Evolutionary conservation across 2,329 filamentous ascomycete species (phyloP), one percentile per base, ranked within the genome.

Genomic region (Paecilomyces variotii): DNA sequence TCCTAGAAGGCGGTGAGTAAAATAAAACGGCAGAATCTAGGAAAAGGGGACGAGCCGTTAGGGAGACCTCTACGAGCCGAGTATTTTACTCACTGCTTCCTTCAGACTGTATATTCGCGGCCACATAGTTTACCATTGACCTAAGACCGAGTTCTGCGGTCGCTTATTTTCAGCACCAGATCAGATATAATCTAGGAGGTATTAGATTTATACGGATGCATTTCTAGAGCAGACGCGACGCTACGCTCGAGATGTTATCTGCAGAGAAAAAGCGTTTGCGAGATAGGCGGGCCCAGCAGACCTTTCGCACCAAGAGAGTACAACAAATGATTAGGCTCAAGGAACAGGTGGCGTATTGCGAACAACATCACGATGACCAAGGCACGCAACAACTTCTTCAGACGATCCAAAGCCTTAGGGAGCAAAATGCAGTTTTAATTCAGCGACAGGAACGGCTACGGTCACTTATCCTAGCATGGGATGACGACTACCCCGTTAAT

Each of bases 201-300:
- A 39, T 12, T 6, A 3, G 35, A 39, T 39, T 30, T 6, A 19
- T n/a, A 39, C 6, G 35, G 35, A 39, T 2, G 14, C 14, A 6
- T 45, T 45, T 9, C 39, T 19, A 0, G n/a, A 45, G 39, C 19
- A 1, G 14, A 45, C 14, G n/a, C 14, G n/a, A 45, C 39, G 39
- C 19, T 10, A 51, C 34, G 10, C 34, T 24, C 6, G 3, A 54
- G 32, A 52, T 59, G 27, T 59, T 55, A n/a, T 59, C 57, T 7
- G 56, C 57, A 7, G 57, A 59, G 57, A 59, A 59, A 50, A 69
- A 70, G 19, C 64, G 68, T 19, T 58, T 67, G 1, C 61, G 68
- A 35, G 68, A 70, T 56, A 62, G 68, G n/a, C 64, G 61, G 12
- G 66, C 68, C 2, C 68, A 70, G 51, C 64, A 68, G 39, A 66